Evolutionary conservation across 192 early-diverging fungal genomes (phyloP).

Genomic region (Coemansia sp.): DNA sequence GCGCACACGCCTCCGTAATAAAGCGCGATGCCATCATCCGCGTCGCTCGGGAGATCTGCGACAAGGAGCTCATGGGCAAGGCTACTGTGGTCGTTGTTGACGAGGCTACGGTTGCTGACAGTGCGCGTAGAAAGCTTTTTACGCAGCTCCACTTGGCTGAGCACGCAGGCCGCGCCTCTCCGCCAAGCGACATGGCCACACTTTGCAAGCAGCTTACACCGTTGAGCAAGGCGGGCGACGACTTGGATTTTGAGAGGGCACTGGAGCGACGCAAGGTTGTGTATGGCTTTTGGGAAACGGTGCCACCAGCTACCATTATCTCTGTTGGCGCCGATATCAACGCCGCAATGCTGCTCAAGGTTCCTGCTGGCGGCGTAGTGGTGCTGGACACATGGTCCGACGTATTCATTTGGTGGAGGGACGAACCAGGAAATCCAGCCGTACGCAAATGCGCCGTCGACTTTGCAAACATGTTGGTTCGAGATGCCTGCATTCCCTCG

Average conservation of each 20-base stretch:
- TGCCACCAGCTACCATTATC: slow-evolving; percentile 49
- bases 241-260: slow-evolving; percentile 50
- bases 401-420: slow-evolving; percentile 56
- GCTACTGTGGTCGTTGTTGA: slow-evolving; percentile 39
- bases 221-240: slow-evolving; percentile 29
- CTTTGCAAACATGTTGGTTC: slow-evolving; percentile 47
- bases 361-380: slow-evolving; percentile 46
- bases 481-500: slow-evolving; percentile 43
- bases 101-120: slow-evolving; percentile 32
- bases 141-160: slow-evolving; percentile 34
- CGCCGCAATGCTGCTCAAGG: slow-evolving; percentile 44
- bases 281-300: slow-evolving; percentile 53
- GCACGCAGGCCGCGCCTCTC: slow-evolving; percentile 1
- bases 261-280: slow-evolving; percentile 48
- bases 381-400: slow-evolving; percentile 54
- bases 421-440: slow-evolving; percentile 42
- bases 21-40: slow-evolving; percentile 51
- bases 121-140: slow-evolving; percentile 46
- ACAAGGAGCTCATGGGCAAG: slow-evolving; percentile 40
- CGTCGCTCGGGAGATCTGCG: slow-evolving; percentile 49
- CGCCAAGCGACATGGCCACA: slow-evolving; percentile 27
- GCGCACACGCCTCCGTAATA: slow-evolving; percentile 40
- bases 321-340: slow-evolving; percentile 41
- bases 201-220: slow-evolving; percentile 39
- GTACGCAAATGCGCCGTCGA: slow-evolving; percentile 47